phyloP scores from a whole-genome alignment of 2,329 filamentous ascomycete species.

The Curvularia lunata region DNA sequence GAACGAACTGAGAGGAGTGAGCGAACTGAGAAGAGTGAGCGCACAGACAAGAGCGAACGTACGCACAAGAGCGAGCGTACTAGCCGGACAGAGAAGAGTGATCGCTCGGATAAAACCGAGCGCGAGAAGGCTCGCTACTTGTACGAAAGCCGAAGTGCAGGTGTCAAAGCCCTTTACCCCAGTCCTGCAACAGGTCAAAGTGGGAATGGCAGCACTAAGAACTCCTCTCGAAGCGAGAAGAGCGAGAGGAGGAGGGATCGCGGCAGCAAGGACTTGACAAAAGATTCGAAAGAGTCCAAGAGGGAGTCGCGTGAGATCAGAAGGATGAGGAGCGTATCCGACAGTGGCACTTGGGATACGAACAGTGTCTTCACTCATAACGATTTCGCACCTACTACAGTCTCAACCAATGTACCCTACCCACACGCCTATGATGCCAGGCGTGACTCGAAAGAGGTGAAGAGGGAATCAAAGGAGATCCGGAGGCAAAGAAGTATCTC shows the following conservation, averaged over 20 bases:
- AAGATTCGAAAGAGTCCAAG: slow-evolving; percentile 15
- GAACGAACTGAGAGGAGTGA: slow-evolving; percentile 26
- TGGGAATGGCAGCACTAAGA: slow-evolving; percentile 24
- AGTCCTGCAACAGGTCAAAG: slow-evolving; percentile 26
- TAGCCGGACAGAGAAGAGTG: slow-evolving; percentile 25
- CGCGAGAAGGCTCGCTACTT: slow-evolving; percentile 39
- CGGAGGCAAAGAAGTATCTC: slow-evolving; percentile 13
- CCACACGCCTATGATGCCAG: slow-evolving; percentile 8
- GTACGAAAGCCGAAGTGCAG: slow-evolving; percentile 47
- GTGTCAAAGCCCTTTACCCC: slow-evolving; percentile 49
- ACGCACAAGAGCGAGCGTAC: slow-evolving; percentile 23
- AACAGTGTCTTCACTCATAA: slow-evolving; percentile 29
- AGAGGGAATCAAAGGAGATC: slow-evolving; percentile 15
- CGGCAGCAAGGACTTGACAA: slow-evolving; percentile 23
- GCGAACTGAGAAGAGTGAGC: slow-evolving; percentile 26
- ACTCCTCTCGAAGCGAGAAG: slow-evolving; percentile 25
- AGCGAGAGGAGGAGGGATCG: slow-evolving; percentile 27
- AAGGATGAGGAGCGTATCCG: slow-evolving; percentile 23
- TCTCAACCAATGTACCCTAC: slow-evolving; percentile 20
- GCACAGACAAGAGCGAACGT: slow-evolving; percentile 25
- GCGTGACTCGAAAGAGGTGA: slow-evolving; percentile 17
- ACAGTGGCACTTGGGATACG: slow-evolving; percentile 39
- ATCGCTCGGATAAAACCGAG: slow-evolving; percentile 29
- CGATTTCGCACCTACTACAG: slow-evolving; percentile 22
- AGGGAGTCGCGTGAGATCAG: slow-evolving; percentile 15